Evolutionary conservation across 257 asterid species (phyloP).

Genomic region (Fraxinus pennsylvanica): DNA sequence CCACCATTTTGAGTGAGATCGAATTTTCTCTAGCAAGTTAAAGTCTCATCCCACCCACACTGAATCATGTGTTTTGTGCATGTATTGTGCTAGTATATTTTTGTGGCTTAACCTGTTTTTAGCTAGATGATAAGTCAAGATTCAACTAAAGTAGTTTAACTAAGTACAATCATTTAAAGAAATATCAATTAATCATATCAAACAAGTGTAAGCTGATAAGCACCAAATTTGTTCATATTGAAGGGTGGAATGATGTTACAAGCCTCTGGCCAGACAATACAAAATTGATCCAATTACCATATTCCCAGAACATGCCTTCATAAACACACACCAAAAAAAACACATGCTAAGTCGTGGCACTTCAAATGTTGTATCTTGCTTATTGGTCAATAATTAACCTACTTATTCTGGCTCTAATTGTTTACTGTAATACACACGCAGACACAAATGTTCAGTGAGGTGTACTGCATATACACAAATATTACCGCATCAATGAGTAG

Average conservation of each 20-base stretch:
- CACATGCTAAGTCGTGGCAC: not conserved
- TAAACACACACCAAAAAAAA: not conserved
- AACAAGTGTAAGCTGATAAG: not conserved
- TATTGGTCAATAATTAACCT: not conserved
- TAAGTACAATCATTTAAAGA: not conserved
- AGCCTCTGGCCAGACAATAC: not conserved
- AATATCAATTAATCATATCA: not conserved
- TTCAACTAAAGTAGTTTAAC: not conserved
- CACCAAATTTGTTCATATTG: not conserved
- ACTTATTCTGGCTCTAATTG: not conserved
- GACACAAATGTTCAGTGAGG: not conserved
- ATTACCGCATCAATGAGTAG: not conserved
- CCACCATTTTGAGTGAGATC: not conserved
- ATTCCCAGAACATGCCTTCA: not conserved
- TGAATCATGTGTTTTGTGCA: not conserved
- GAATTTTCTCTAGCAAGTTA: not conserved
- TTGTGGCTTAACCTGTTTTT: not conserved
- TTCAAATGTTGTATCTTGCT: not conserved
- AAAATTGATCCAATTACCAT: not conserved
- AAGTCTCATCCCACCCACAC: not conserved
- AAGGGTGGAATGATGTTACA: not conserved
- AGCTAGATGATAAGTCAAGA: not conserved
- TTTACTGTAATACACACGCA: not conserved
- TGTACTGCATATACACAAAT: not conserved
- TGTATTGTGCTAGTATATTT: not conserved